These are phyloP conservation scores for Schoenoplectus triqueter DNA, from an alignment of 202 grass and related monocot genomes.

Conservation along the genomic window DNA sequence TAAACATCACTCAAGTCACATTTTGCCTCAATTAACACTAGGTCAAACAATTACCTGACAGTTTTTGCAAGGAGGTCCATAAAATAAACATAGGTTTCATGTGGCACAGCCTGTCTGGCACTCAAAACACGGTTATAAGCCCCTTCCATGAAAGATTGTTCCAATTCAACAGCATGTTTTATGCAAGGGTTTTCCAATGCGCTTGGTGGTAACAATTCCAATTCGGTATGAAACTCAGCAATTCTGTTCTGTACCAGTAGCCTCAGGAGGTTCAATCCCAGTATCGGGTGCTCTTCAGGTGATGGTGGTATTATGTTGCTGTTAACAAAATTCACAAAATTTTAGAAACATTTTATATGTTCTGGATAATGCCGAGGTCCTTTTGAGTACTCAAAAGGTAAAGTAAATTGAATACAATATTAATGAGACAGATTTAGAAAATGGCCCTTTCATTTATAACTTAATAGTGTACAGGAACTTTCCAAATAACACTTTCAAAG, in stretches of 20 bases:
- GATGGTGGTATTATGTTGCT: slow-evolving; percentile 69
- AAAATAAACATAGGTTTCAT: slow-evolving; percentile 75
- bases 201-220: slow-evolving; percentile 61
- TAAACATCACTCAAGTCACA: neutral
- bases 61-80: slow-evolving; percentile 68
- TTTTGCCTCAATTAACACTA: neutral
- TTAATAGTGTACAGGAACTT: neutral
- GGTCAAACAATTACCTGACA: slow-evolving; percentile 47
- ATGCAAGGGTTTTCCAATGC: slow-evolving; percentile 78
- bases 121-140: slow-evolving; percentile 57
- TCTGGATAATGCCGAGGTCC: neutral
- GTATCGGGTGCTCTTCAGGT: slow-evolving; percentile 66
- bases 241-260: slow-evolving; percentile 77
- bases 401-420: neutral
- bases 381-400: slow-evolving; percentile 5
- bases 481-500: neutral
- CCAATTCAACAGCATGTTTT: slow-evolving; percentile 74
- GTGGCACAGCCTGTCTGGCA: slow-evolving; percentile 53
- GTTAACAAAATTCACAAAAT: slow-evolving; percentile 25
- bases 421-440: neutral
- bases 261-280: slow-evolving; percentile 82
- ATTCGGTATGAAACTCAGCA: slow-evolving; percentile 84
- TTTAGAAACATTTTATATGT: neutral
- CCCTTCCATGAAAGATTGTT: slow-evolving; percentile 84
- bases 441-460: neutral